A percentile compares a stretch with the other conserved stretches of the same genome.
Evolutionary conservation across 2,329 filamentous ascomycete species (phyloP).

Genomic region (Fusarium fracticaudum): DNA sequence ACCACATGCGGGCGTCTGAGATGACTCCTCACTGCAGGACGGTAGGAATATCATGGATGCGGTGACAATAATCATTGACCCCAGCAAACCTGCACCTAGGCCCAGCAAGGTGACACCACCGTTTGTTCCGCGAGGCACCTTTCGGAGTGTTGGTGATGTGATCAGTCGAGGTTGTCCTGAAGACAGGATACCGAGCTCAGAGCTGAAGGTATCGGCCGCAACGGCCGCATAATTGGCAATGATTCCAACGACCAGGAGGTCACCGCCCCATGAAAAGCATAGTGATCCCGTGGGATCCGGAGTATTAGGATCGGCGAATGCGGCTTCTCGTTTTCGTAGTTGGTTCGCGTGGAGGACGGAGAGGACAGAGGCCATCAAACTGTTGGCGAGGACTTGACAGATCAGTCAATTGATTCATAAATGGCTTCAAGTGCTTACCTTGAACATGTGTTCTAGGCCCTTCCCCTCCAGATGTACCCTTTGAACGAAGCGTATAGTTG

Average conservation of each 20-base stretch:
- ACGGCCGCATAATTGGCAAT: slow-evolving; percentile 90
- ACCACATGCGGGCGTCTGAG: slow-evolving; percentile 53
- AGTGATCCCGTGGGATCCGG: slow-evolving; percentile 52
- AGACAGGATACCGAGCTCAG: slow-evolving; percentile 92
- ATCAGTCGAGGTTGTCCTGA: slow-evolving; percentile 81
- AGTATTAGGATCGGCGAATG: slow-evolving; percentile 48
- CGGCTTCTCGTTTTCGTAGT: slow-evolving; percentile 58
- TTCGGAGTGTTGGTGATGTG: slow-evolving; percentile 78
- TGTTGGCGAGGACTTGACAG: slow-evolving; percentile 80
- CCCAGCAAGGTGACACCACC: slow-evolving; percentile 86
- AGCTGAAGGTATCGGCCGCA: slow-evolving; percentile 92
- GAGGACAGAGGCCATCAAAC: slow-evolving; percentile 76
- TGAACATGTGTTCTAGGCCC: slow-evolving; percentile 86
- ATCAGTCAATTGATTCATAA: background rate
- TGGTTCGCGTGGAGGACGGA: slow-evolving; percentile 69
- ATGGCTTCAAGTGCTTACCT: slow-evolving; percentile 54
- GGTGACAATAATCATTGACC: slow-evolving; percentile 76
- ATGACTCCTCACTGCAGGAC: slow-evolving; percentile 64
- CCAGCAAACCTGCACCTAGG: slow-evolving; percentile 76
- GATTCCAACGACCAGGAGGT: slow-evolving; percentile 71
- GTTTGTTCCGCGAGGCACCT: slow-evolving; percentile 91
- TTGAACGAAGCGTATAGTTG: slow-evolving; percentile 79
- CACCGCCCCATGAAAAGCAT: slow-evolving; percentile 70
- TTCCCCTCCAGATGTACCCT: slow-evolving; percentile 79
- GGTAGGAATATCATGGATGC: slow-evolving; percentile 74